Conservation (phyloP, 495 filamentous ascomycete genomes). For the Achaetomiella virescens region DNA sequence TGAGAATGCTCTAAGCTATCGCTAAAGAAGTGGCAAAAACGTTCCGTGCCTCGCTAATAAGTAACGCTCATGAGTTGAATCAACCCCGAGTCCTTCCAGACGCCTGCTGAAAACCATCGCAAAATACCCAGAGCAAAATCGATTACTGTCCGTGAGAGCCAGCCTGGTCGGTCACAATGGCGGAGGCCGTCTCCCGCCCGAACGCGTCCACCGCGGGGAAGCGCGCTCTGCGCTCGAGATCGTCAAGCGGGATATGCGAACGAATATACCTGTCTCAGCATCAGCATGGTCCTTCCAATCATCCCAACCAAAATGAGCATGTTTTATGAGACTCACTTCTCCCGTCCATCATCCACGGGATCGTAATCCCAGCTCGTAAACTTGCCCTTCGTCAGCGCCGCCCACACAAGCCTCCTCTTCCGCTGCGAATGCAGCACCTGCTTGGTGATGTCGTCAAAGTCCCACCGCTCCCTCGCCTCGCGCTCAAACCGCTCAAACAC, state of each 20-base stretch:
- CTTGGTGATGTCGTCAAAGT: slow-evolving; percentile 62
- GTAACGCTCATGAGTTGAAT: neutral
- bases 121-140: neutral
- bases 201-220: slow-evolving; percentile 59
- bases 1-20: no score
- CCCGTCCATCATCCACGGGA: slow-evolving; percentile 61
- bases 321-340: slow-evolving; percentile 49
- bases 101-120: neutral
- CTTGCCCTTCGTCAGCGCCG: slow-evolving; percentile 61
- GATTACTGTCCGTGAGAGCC: slow-evolving; percentile 41
- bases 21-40: neutral
- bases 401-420: slow-evolving; percentile 64
- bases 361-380: slow-evolving; percentile 74
- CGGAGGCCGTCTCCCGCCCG: slow-evolving; percentile 41
- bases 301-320: neutral
- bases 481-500: slow-evolving; percentile 54
- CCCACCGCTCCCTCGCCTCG: slow-evolving; percentile 64
- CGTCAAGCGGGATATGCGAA: slow-evolving; percentile 60
- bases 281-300: neutral
- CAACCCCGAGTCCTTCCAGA: neutral
- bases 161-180: slow-evolving; percentile 37
- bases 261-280: slow-evolving; percentile 52
- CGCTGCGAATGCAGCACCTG: slow-evolving; percentile 68
- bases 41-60: slow-evolving; percentile 3
- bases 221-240: slow-evolving; percentile 59